Evolutionary conservation across 2,329 filamentous ascomycete species (phyloP).

Genomic region (Ampelomyces quisqualis): DNA sequence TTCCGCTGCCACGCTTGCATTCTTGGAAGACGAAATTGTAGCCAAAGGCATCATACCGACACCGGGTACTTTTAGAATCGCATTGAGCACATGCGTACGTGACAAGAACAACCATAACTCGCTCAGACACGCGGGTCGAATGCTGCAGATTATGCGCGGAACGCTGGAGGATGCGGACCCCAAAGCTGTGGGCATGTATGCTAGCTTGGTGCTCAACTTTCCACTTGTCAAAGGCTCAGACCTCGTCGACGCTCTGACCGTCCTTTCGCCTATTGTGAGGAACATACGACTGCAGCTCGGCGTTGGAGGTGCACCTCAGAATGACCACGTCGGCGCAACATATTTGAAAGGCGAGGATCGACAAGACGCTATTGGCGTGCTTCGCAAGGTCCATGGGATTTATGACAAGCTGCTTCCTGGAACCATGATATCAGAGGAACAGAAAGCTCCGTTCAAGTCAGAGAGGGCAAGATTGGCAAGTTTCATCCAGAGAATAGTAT

Average conservation of each 20-base stretch:
- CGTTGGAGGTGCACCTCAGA: constrained; percentile 19
- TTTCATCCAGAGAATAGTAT: constrained; percentile 27
- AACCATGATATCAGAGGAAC: constrained; percentile 33
- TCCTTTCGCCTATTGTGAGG: constrained; percentile 26
- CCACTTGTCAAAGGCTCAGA: constrained; percentile 35
- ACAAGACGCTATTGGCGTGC: constrained; percentile 27
- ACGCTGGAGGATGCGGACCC: constrained; percentile 34
- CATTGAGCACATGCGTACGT: constrained; percentile 70
- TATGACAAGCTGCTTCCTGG: constrained; percentile 35
- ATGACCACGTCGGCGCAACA: constrained; percentile 10
- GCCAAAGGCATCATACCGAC: constrained; percentile 31
- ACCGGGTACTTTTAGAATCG: constrained; percentile 65
- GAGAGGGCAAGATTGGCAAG: constrained; percentile 29
- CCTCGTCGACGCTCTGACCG: constrained; percentile 30
- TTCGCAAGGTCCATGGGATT: constrained; percentile 32
- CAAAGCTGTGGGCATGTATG: constrained; percentile 34
- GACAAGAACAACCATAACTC: constrained; percentile 75
- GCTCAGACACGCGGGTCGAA: constrained; percentile 62
- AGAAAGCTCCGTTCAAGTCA: constrained; percentile 29
- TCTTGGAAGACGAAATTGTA: constrained; percentile 52
- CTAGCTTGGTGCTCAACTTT: constrained; percentile 29
- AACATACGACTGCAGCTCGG: constrained; percentile 36
- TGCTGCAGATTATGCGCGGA: constrained; percentile 55
- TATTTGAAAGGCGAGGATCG: constrained; percentile 20
- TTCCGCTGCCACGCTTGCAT: constrained; percentile 60